Base-by-base conservation (phyloP, 345 rosid genomes). In the Nasturtium officinale region DNA sequence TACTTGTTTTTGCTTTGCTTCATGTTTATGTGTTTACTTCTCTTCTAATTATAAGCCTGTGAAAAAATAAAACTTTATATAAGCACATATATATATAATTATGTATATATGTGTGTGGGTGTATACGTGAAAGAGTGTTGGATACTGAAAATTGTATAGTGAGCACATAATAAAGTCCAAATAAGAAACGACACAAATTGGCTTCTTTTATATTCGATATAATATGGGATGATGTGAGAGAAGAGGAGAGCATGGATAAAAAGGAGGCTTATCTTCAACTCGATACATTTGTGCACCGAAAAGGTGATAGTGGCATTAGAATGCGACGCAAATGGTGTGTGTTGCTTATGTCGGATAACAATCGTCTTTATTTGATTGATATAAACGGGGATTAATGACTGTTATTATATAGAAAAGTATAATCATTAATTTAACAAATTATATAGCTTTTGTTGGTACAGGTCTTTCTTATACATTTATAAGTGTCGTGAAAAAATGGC, bases 1-100 rank as follows among this genome's bases (percentile, higher is more conserved):
- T 88, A 90, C 33, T 67, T 91, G 73, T 95, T 95, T 76, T 83
- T 95, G 37, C 81, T 88, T 82, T 95, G 98, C 59, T 91, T 88
- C 77, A 79, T 88, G 71, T 80, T 91, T 48, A 61, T 95, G 70
- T 95, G 99, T 80, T 82, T 95, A 11, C 25, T 95, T n/a, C 87
- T 95, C 38, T 95, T 95, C 80, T 95, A 84, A 88, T 68, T 76
- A 6, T 55, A 15, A 30, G 7, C 9, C 7, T 8, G n/a, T 38
- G 28, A 26, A 26, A 26, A 26, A 26, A 26, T n/a, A n/a, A n/a
- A n/a, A n/a, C n/a, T n/a, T n/a, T 26, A 26, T 26, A 26, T 26
- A 15, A 30, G 7, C 9, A 4, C 20, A 8, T 21, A 32, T 70
- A 13, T 4, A 28, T 53, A 21, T 21, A 23, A n/a, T n/a, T n/a